phyloP scores from a whole-genome alignment of 2,329 filamentous ascomycete genomes.

The Arthrobotrys sinensis region DNA sequence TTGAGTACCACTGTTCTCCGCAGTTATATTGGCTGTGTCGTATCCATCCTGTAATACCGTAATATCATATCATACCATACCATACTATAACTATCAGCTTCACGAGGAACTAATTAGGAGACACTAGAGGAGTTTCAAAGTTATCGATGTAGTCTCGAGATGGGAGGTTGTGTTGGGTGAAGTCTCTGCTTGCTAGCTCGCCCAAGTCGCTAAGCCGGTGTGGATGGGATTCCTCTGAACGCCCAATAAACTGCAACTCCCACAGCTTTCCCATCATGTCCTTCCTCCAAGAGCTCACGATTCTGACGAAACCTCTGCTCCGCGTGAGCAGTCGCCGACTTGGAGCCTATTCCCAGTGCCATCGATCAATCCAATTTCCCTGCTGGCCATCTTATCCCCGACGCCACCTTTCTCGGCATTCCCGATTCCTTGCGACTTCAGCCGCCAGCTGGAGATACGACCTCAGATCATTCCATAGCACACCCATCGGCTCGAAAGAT shows the following conservation, averaged over 20 bases:
- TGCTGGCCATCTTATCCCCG: slow-evolving; percentile 34
- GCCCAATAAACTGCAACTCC: slow-evolving; percentile 18
- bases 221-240: slow-evolving; percentile 1
- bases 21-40: not conserved
- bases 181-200: slow-evolving; percentile 20
- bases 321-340: slow-evolving; percentile 54
- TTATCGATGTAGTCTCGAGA: not conserved
- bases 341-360: slow-evolving; percentile 45
- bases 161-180: slow-evolving; percentile 14
- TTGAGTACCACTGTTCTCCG: not conserved
- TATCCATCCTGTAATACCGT: not conserved
- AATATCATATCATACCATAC: slow-evolving; percentile 1
- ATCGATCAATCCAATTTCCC: slow-evolving; percentile 43
- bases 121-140: not conserved
- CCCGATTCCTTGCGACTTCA: slow-evolving; percentile 37
- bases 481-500: slow-evolving; percentile 30
- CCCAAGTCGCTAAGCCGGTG: not conserved
- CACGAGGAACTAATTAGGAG: not conserved
- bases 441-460: slow-evolving; percentile 25
- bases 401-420: slow-evolving; percentile 56
- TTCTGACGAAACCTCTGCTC: slow-evolving; percentile 43
- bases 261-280: slow-evolving; percentile 36
- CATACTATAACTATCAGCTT: not conserved
- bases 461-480: slow-evolving; percentile 48
- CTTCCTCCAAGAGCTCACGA: slow-evolving; percentile 33